Percentiles rank a stretch among this genome's conserved stretches.
Conservation (phyloP, 2,329 filamentous ascomycete genomes). For the Claviceps humidiphila region DNA sequence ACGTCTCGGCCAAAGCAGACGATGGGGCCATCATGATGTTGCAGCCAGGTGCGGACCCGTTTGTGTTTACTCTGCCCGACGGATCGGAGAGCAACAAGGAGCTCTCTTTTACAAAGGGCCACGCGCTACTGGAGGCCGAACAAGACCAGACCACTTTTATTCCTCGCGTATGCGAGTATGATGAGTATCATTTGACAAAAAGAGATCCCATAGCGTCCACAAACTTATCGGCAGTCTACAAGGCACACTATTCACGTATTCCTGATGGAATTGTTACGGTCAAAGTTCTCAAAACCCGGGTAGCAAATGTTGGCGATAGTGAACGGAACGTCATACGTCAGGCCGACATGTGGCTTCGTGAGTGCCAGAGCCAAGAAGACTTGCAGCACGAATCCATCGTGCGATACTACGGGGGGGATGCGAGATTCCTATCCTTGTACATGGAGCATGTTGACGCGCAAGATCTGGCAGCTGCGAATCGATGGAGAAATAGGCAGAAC, state of each 20-base stretch:
- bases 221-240: slow-evolving; percentile 42
- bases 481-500: slow-evolving; percentile 34
- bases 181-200: slow-evolving; percentile 42
- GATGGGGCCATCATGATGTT: slow-evolving; percentile 44
- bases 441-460: slow-evolving; percentile 48
- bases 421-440: slow-evolving; percentile 44
- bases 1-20: slow-evolving; percentile 19
- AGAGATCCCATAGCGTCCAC: slow-evolving; percentile 43
- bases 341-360: slow-evolving; percentile 46
- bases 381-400: slow-evolving; percentile 45
- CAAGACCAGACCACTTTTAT: slow-evolving; percentile 35
- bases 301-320: slow-evolving; percentile 25
- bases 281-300: slow-evolving; percentile 45
- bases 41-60: slow-evolving; percentile 32
- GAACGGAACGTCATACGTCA: slow-evolving; percentile 45
- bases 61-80: slow-evolving; percentile 39
- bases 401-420: slow-evolving; percentile 44
- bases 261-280: slow-evolving; percentile 43
- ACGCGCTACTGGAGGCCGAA: slow-evolving; percentile 38
- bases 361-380: slow-evolving; percentile 41
- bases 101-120: slow-evolving; percentile 30
- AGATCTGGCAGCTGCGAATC: slow-evolving; percentile 34
- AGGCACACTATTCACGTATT: slow-evolving; percentile 37
- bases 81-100: slow-evolving; percentile 32
- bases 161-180: slow-evolving; percentile 35